These are phyloP conservation scores for Paramecium sonneborni DNA, from an alignment of 73 alveolate genomes.

Conservation along the genomic window DNA sequence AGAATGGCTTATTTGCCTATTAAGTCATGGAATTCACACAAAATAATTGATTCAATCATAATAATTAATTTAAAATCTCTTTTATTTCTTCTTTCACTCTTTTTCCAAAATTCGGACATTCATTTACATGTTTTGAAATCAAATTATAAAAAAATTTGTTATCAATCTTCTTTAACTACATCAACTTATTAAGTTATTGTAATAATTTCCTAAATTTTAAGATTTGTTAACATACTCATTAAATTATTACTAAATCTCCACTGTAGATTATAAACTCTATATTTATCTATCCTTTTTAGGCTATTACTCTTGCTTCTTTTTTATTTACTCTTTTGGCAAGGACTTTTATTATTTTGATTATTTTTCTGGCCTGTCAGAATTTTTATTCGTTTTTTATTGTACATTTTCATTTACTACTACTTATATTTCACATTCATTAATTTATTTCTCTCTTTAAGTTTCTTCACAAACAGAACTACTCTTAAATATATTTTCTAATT, in stretches of 20 bases:
- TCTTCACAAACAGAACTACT: background rate
- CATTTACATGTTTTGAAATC: constrained; percentile 14
- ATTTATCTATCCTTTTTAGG: background rate
- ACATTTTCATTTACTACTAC: background rate
- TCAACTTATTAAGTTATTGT: background rate
- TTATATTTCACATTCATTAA: background rate
- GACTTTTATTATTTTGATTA: background rate
- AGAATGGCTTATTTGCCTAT: background rate
- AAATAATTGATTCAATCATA: constrained; percentile 6
- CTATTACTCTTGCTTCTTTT: background rate
- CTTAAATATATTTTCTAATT: background rate
- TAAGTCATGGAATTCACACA: background rate
- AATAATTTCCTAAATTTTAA: background rate
- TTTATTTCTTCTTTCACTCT: background rate
- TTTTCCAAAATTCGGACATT: constrained; percentile 19
- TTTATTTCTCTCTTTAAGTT: background rate
- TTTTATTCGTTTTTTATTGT: background rate
- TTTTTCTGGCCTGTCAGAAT: background rate
- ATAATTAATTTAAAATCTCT: background rate
- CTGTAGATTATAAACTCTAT: background rate
- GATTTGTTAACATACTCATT: background rate
- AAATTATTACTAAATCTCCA: background rate
- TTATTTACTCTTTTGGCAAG: background rate
- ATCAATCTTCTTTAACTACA: background rate
- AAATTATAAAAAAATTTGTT: background rate